Base-by-base conservation (phyloP, 352 stramenopile species). In the Phytophthora macrochlamydospora region DNA sequence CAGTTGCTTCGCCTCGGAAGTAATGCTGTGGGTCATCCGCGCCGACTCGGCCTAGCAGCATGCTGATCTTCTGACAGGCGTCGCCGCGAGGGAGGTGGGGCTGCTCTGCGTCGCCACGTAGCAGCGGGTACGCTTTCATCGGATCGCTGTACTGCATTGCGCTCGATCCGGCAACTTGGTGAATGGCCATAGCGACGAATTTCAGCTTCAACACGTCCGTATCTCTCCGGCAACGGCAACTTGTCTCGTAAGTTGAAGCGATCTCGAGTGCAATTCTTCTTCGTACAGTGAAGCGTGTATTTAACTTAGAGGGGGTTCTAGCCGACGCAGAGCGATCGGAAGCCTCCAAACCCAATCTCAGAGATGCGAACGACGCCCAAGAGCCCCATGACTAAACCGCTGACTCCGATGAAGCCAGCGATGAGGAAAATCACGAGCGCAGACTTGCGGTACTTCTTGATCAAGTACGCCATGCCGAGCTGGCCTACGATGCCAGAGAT, bases 401-500 rank as follows among this genome's bases (percentile, higher is more conserved):
- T 93, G 31, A 85, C 73, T 52, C 83, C 85, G n/a, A 95, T 84
- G 31, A 93, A 80, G 31, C 71, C 69, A 0, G 85, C 82, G 18
- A 95, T 81, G 28, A 93, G 60, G 62, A 95, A 89, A 43, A 95
- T 86, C 28, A 93, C 84, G 31, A 95, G 86, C 33, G 87, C 82
- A 7, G 85, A 75, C 69, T 92, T 93, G 71, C 87, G 81, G 58
- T 91, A 97, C 64, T 97, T 97, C 59, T 91, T 82, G 69, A 99
- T 92, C 44, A 99, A 70, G 63, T 97, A 97, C 28, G 81, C 84
- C 61, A 99, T 85, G 51, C 86, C 91, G 51, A 95, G 78, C 78
- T 99, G 97, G 31, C 96, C 97, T 13, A 97, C 73, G 29, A 92
- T 75, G 2, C 94, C 98, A 5, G 92, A 85, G 28, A 96, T 48